These are phyloP conservation scores for Alternaria sp. DNA, from an alignment of 2,329 filamentous ascomycete species.

Conservation along the genomic window DNA sequence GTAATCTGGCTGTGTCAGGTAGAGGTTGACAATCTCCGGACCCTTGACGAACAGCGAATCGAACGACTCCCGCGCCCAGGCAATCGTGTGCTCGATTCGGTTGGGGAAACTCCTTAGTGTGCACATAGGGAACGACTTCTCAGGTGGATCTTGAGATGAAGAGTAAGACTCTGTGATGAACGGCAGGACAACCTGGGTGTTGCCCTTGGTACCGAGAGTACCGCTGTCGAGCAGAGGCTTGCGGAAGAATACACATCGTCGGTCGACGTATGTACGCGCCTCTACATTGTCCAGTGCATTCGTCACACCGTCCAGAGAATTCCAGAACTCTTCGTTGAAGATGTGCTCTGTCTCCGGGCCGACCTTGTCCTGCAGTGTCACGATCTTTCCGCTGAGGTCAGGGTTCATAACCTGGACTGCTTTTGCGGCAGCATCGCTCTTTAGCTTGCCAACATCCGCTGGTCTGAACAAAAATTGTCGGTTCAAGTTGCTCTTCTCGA, in stretches of 20 bases:
- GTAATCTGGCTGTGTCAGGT: slow-evolving; percentile 90
- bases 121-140: slow-evolving; percentile 99
- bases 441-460: slow-evolving; percentile 92
- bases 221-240: slow-evolving; percentile 96
- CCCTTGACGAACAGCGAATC: slow-evolving; percentile 93
- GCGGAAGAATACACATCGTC: slow-evolving; percentile 96
- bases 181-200: slow-evolving; percentile 94
- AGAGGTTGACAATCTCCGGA: slow-evolving; percentile 91
- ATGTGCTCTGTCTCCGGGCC: slow-evolving; percentile 90
- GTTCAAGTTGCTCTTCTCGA: slow-evolving; percentile 98
- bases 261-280: slow-evolving; percentile 93
- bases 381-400: slow-evolving; percentile 84
- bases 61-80: slow-evolving; percentile 96
- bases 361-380: slow-evolving; percentile 85
- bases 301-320: slow-evolving; percentile 84
- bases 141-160: slow-evolving; percentile 93
- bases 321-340: slow-evolving; percentile 95
- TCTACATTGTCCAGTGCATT: slow-evolving; percentile 98
- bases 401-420: slow-evolving; percentile 97
- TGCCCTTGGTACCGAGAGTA: slow-evolving; percentile 98
- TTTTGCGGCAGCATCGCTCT: slow-evolving; percentile 90
- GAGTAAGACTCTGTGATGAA: slow-evolving; percentile 96
- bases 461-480: slow-evolving; percentile 94
- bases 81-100: slow-evolving; percentile 97
- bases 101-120: slow-evolving; percentile 97